phyloP scores from a whole-genome alignment of 2,329 filamentous ascomycete species.

The Claviceps pazoutovae region DNA sequence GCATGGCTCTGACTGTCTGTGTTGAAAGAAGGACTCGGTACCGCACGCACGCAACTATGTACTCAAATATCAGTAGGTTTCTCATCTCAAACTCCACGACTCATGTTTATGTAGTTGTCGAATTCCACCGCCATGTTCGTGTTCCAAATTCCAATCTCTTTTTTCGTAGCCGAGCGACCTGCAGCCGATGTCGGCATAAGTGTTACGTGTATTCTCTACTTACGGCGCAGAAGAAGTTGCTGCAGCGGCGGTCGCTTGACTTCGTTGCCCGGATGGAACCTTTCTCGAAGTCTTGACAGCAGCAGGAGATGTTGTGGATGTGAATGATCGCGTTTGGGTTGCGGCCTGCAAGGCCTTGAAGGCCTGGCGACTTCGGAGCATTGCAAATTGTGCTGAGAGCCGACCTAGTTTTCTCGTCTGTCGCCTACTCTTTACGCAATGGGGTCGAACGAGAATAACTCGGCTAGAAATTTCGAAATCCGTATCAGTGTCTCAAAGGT shows the following conservation, averaged over 20 bases:
- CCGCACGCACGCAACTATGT: conserved; percentile 32
- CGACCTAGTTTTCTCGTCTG: background rate
- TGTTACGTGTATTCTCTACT: conserved; percentile 17
- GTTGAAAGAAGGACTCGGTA: conserved; percentile 51
- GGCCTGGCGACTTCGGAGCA: conserved; percentile 37
- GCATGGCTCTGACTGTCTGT: conserved; percentile 42
- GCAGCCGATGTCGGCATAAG: conserved; percentile 7
- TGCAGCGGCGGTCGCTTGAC: conserved; percentile 34
- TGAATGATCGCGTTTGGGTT: conserved; percentile 26
- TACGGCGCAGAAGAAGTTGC: conserved; percentile 35
- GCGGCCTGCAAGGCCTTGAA: conserved; percentile 32
- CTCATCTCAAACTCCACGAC: no score
- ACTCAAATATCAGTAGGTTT: conserved; percentile 3
- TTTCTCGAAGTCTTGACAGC: conserved; percentile 26
- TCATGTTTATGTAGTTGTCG: background rate
- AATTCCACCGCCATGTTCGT: background rate
- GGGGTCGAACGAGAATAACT: no score
- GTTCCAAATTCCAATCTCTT: background rate
- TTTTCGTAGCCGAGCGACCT: background rate
- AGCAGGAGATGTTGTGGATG: conserved; percentile 23
- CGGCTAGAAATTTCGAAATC: no score
- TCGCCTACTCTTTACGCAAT: no score
- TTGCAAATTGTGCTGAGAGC: conserved; percentile 15
- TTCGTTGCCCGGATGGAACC: conserved; percentile 27
- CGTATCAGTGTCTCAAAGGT: no score